Conservation (phyloP, 306 rosid genomes). For the Cotoneaster glaucophyllus region DNA sequence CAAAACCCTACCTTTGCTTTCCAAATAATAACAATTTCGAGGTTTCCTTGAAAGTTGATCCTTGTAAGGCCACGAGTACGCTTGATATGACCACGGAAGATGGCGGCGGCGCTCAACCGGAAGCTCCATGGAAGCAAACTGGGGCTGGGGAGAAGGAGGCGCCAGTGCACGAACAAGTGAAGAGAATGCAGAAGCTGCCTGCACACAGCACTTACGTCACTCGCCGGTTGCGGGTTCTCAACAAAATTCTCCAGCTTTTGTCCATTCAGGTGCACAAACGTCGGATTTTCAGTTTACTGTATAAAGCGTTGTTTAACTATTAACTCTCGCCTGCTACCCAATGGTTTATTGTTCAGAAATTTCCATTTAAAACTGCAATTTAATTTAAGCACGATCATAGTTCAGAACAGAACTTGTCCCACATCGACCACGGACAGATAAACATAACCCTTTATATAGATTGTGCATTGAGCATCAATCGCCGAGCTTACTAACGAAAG, state of each 20-base stretch:
- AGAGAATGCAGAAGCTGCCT: slow-evolving; percentile 55
- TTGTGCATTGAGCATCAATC: accelerated
- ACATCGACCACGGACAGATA: neutral
- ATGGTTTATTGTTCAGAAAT: neutral
- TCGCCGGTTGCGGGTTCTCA: slow-evolving; percentile 76
- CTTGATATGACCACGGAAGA: slow-evolving; percentile 37
- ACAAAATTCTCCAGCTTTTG: slow-evolving; percentile 70
- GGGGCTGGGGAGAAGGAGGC: slow-evolving; percentile 49
- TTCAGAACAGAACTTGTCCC: neutral
- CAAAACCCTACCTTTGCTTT: neutral
- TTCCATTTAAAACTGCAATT: too few species aligned
- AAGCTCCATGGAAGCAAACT: slow-evolving; percentile 23
- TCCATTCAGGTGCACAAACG: slow-evolving; percentile 49
- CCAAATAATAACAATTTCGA: neutral
- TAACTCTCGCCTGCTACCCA: neutral
- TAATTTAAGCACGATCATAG: too few species aligned
- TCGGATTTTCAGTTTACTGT: neutral
- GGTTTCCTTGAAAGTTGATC: neutral
- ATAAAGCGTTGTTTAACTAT: neutral
- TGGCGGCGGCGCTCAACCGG: slow-evolving; percentile 26
- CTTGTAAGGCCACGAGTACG: slow-evolving; percentile 11
- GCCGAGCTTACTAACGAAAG: neutral
- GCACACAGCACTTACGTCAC: slow-evolving; percentile 50
- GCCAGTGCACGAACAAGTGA: slow-evolving; percentile 54
- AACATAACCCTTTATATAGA: neutral